Base-by-base conservation (phyloP, 2,329 filamentous ascomycete species). In the Pyrenophora seminiperda region DNA sequence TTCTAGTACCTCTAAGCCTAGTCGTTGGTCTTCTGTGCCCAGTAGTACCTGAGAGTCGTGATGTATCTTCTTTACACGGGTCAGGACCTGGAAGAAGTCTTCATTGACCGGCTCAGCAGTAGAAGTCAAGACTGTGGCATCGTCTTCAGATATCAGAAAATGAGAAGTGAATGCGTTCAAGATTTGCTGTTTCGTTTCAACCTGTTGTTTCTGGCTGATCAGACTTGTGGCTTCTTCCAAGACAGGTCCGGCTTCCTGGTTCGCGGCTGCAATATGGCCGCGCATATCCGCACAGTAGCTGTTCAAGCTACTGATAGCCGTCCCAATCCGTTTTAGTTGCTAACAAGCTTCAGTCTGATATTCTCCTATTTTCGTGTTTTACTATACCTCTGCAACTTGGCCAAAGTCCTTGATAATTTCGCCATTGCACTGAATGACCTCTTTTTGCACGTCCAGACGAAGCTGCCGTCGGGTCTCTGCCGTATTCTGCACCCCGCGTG, bases 361-460 rank as follows among this genome's bases (percentile, higher is more conserved):
- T 20, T 43, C 39, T 18, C 20, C 20, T 41, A 30, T 11, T 27
- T 31, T 30, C 30, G 38, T 41, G 27, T 14, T 38, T 15, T 7
- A 34, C 14, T 36, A 13, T 37, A 67, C 65, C 81, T 95, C 90
- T 22, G 92, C 90, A 58, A 99, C 91, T 47, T 86, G 82, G 29
- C 91, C 90, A 74, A 97, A 97, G 68, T 96, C 91, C 45, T 84
- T 80, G 50, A 97, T 85, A 56, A 97, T 89, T 58, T 90, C 85
- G 41, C 89, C 91, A 83, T 97, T 97, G 74, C 89, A 91, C 58
- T 93, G 85, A 48, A 97, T 92, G 30, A 97, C 89, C 68, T 97
- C 92, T 71, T 89, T 93, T 70, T 97, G 91, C 1, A 96, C 81
- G 68, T 95, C 86, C 1, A 96, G 75, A 13, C 92, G 85, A 13